Percentiles rank a stretch among this genome's conserved stretches.
These are phyloP conservation scores for Globisporangium cystogenes DNA, from an alignment of 352 stramenopile species.

Conservation along the genomic window DNA sequence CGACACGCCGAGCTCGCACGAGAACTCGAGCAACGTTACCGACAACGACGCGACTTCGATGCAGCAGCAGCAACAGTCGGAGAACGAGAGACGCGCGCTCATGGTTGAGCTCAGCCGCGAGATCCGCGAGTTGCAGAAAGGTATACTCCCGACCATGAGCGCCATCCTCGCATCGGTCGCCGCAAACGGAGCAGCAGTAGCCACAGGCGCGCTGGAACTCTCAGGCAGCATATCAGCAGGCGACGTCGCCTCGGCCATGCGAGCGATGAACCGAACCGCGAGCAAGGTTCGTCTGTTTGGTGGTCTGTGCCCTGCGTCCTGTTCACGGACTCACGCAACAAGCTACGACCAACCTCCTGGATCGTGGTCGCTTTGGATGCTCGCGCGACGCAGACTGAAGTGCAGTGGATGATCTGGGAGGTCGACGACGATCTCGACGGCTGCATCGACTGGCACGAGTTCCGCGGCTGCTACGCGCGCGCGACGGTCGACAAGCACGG, in stretches of 20 bases:
- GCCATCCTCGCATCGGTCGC: not conserved
- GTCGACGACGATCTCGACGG: constrained; percentile 95
- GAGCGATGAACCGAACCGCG: constrained; percentile 22
- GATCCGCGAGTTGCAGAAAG: constrained; percentile 43
- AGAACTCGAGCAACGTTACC: not conserved
- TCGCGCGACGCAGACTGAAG: constrained; percentile 58
- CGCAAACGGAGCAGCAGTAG: not conserved
- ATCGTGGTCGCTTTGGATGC: not conserved
- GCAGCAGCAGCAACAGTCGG: not conserved
- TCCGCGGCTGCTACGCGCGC: constrained; percentile 88
- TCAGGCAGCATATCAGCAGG: constrained; percentile 28
- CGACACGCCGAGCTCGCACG: not conserved
- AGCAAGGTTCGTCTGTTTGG: constrained; percentile 23
- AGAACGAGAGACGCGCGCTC: constrained; percentile 4
- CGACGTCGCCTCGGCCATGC: constrained; percentile 46
- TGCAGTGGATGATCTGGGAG: constrained; percentile 97
- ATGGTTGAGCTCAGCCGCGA: constrained; percentile 24
- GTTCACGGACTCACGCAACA: not conserved
- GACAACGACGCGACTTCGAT: not conserved
- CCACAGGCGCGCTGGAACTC: constrained; percentile 12
- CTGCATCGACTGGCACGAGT: constrained; percentile 89
- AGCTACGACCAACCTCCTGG: not conserved
- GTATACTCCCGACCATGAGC: constrained; percentile 23
- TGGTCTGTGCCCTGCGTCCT: too few species aligned
- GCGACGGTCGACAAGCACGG: constrained; percentile 88